phyloP scores from a whole-genome alignment of 1,284 basidiomycete genomes.

The Heterobasidion irregulare region DNA sequence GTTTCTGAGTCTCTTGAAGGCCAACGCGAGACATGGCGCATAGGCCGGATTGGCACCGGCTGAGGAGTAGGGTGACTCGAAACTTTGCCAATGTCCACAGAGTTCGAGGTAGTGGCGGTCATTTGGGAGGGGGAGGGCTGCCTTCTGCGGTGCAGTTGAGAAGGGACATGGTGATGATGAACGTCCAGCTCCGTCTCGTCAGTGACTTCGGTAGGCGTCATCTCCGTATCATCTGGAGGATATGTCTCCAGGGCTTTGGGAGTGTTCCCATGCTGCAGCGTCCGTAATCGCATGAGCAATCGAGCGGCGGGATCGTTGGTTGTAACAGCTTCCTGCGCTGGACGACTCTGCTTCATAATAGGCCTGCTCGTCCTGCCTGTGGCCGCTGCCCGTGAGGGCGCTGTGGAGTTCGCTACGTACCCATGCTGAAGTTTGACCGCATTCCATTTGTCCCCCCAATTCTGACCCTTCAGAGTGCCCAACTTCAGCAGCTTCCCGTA shows the following conservation, averaged over 20 bases:
- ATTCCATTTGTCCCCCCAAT: slow-evolving; percentile 73
- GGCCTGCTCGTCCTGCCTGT: background rate
- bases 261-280: slow-evolving; percentile 6
- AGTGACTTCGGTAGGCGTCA: slow-evolving; percentile 8
- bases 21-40: slow-evolving; percentile 17
- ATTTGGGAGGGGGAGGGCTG: slow-evolving; percentile 9
- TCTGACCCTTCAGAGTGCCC: slow-evolving; percentile 64
- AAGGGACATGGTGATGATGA: background rate
- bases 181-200: slow-evolving; percentile 17
- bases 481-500: slow-evolving; percentile 74
- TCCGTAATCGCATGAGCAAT: slow-evolving; percentile 10
- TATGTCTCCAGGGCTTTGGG: slow-evolving; percentile 2
- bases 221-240: slow-evolving; percentile 2
- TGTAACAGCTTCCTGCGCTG: background rate
- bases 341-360: slow-evolving; percentile 8
- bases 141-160: slow-evolving; percentile 9
- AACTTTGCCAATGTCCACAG: slow-evolving; percentile 18
- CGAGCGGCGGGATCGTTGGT: slow-evolving; percentile 9
- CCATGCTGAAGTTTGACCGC: slow-evolving; percentile 52
- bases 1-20: slow-evolving; percentile 27
- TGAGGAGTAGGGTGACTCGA: slow-evolving; percentile 8
- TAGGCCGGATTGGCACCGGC: slow-evolving; percentile 10
- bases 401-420: slow-evolving; percentile 19
- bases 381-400: too few species aligned
- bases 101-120: slow-evolving; percentile 18